Conservation (phyloP, 495 filamentous ascomycete genomes). For the Evernia prunastri region DNA sequence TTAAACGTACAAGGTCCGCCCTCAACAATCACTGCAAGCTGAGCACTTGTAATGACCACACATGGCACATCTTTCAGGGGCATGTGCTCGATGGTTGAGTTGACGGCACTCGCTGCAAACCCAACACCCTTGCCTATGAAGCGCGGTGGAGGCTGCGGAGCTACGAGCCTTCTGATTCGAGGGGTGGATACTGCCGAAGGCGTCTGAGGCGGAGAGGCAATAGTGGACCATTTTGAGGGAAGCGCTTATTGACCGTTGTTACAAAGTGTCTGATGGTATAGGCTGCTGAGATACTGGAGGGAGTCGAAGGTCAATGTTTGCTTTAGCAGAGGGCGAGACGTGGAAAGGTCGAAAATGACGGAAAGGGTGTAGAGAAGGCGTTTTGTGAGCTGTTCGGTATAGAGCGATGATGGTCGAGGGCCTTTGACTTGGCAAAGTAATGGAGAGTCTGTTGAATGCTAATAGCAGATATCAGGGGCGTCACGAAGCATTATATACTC, state of each 20-base stretch:
- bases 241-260: background rate
- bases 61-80: background rate
- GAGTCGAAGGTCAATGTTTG: background rate
- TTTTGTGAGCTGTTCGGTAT: background rate
- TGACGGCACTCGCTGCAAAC: background rate
- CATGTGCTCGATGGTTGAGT: background rate
- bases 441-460: background rate
- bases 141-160: background rate
- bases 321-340: background rate
- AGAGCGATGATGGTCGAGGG: background rate
- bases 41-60: background rate
- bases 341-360: background rate
- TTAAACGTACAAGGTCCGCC: background rate
- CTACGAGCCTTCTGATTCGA: background rate
- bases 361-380: slow-evolving; percentile 1
- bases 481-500: background rate
- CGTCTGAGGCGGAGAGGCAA: background rate
- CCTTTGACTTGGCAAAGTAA: background rate
- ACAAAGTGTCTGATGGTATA: background rate
- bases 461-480: background rate
- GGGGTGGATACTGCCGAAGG: background rate
- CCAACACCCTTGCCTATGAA: background rate
- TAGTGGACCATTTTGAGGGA: background rate
- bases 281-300: background rate
- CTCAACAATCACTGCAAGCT: background rate